Percentiles rank a stretch among this genome's conserved stretches.
Conservation (phyloP, 148 eudicot species). For the Drosera capensis region DNA sequence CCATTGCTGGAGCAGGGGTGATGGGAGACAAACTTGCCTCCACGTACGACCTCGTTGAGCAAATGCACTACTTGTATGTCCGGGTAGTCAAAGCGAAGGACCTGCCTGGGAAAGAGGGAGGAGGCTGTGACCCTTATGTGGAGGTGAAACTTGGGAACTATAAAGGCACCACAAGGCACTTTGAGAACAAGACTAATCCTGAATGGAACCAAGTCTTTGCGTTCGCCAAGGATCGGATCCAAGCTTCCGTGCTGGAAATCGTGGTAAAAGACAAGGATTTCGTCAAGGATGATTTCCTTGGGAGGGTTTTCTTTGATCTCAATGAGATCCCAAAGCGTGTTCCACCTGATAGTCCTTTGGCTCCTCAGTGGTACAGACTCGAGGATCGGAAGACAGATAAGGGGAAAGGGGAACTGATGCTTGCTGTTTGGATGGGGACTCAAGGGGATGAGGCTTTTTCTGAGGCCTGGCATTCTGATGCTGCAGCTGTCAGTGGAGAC, state of each 20-base stretch:
- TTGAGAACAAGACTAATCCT: constrained; percentile 52
- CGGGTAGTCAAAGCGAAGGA: constrained; percentile 67
- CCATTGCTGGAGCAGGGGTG: constrained; percentile 42
- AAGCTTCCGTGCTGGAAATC: constrained; percentile 43
- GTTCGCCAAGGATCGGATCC: constrained; percentile 55
- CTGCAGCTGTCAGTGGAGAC: constrained; percentile 45
- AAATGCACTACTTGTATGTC: constrained; percentile 65
- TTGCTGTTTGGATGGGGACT: constrained; percentile 78
- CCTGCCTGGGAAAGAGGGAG: constrained; percentile 38
- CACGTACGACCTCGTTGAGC: constrained; percentile 78
- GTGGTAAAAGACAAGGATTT: constrained; percentile 50
- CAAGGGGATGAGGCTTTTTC: constrained; percentile 68
- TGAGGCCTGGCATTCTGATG: constrained; percentile 80
- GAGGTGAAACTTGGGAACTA: constrained; percentile 69
- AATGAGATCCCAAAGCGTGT: constrained; percentile 50
- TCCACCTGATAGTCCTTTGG: constrained; percentile 77
- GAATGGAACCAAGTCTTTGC: constrained; percentile 72
- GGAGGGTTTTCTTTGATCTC: constrained; percentile 37
- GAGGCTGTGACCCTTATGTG: constrained; percentile 57
- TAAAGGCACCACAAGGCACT: constrained; percentile 55
- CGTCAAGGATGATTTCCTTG: constrained; percentile 50
- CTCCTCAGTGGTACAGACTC: constrained; percentile 70
- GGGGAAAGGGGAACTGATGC: constrained; percentile 59
- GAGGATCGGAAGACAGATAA: constrained; percentile 42
- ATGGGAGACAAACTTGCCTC: constrained; percentile 42